Evolutionary conservation across 2,329 filamentous ascomycete genomes (phyloP).

Genomic region (Basipetospora chlamydospora): DNA sequence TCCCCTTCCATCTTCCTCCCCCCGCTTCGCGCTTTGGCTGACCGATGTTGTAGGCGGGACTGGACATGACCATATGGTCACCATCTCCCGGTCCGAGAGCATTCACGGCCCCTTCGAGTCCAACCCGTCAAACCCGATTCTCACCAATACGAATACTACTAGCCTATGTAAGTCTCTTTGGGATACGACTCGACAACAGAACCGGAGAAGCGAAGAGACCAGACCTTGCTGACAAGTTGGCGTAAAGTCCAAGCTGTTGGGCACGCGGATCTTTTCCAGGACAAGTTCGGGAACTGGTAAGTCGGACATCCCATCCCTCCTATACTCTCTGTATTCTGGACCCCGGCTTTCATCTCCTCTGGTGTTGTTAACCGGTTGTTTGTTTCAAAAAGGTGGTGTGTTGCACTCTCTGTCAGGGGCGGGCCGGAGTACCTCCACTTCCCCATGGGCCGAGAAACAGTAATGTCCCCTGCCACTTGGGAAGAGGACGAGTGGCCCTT

Average conservation of each 20-base stretch:
- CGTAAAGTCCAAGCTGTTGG: constrained; percentile 23
- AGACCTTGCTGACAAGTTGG: background rate
- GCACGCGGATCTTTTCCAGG: constrained; percentile 30
- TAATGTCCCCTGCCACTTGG: constrained; percentile 35
- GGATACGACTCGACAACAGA: too few species aligned
- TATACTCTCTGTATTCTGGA: background rate
- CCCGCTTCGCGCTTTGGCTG: too few species aligned
- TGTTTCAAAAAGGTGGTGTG: constrained; percentile 22
- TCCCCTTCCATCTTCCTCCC: too few species aligned
- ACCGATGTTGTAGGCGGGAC: constrained; percentile 19
- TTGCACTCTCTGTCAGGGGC: constrained; percentile 29
- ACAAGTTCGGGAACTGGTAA: constrained; percentile 28
- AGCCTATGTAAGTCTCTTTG: constrained; percentile 14
- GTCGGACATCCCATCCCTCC: background rate
- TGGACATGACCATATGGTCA: constrained; percentile 22
- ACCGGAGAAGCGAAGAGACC: background rate
- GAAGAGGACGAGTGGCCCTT: constrained; percentile 31
- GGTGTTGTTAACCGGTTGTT: background rate
- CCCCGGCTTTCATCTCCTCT: too few species aligned
- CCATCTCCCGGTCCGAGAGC: constrained; percentile 24
- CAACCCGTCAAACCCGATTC: constrained; percentile 26
- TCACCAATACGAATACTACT: constrained; percentile 23
- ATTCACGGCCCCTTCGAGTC: constrained; percentile 28
- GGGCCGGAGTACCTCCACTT: constrained; percentile 26
- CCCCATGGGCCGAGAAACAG: constrained; percentile 40